phyloP scores from a whole-genome alignment of 1,284 basidiomycete species.

The Marasmius oreades region DNA sequence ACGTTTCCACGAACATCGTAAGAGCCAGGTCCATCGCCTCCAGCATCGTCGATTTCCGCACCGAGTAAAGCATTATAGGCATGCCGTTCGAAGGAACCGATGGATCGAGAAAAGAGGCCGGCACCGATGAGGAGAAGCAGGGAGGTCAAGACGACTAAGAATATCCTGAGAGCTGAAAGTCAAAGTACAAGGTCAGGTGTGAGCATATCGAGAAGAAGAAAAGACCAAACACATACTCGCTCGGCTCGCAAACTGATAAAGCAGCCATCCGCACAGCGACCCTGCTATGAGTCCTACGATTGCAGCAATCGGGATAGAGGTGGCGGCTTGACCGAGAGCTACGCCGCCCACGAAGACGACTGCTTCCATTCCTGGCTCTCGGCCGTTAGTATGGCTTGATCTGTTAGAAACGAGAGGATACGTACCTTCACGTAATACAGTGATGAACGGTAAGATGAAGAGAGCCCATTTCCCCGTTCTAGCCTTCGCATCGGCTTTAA shows the following conservation, averaged over 20 bases:
- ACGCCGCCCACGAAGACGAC: constrained; percentile 94
- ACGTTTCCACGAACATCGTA: constrained; percentile 79
- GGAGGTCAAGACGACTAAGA: constrained; percentile 87
- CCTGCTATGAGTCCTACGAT: constrained; percentile 82
- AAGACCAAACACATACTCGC: constrained; percentile 67
- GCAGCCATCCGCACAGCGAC: constrained; percentile 60
- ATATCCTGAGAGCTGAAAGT: constrained; percentile 62
- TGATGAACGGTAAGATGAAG: constrained; percentile 86
- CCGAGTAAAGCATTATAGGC: constrained; percentile 72
- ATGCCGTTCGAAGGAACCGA: constrained; percentile 70
- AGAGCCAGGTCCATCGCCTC: constrained; percentile 79
- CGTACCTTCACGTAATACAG: constrained; percentile 84
- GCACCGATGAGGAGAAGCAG: constrained; percentile 89
- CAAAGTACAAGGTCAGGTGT: not conserved
- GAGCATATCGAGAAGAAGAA: not conserved
- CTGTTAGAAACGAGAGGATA: constrained; percentile 2
- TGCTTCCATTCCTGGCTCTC: constrained; percentile 67
- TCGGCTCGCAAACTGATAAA: constrained; percentile 75
- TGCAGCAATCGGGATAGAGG: constrained; percentile 85
- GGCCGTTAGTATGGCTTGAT: not conserved
- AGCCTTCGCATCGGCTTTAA: constrained; percentile 34
- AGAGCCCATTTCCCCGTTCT: constrained; percentile 77
- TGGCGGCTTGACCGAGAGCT: constrained; percentile 75
- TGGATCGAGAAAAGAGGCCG: constrained; percentile 77
- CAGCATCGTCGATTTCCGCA: constrained; percentile 70